These are phyloP conservation scores for Phytophthora brassicae DNA, from an alignment of 352 stramenopile species.

Conservation along the genomic window DNA sequence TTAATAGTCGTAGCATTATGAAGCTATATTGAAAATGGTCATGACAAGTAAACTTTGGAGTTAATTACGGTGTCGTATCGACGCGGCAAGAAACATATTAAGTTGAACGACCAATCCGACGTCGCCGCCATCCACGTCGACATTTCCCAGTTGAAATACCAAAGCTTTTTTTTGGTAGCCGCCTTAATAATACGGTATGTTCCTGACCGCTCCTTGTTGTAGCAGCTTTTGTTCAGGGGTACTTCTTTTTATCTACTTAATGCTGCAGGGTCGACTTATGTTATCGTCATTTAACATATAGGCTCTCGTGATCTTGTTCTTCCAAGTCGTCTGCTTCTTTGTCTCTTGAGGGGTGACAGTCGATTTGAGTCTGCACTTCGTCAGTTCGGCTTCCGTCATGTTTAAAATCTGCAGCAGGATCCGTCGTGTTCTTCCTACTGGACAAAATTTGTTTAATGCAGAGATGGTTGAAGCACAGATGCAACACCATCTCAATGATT, in stretches of 20 bases:
- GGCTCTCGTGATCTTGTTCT: constrained; percentile 29
- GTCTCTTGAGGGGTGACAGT: constrained; percentile 32
- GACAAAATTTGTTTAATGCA: constrained; percentile 26
- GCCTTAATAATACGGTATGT: no score
- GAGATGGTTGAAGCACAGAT: no score
- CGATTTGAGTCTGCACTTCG: constrained; percentile 12
- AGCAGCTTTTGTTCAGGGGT: constrained; percentile 68
- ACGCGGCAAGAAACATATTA: neutral
- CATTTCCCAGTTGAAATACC: no score
- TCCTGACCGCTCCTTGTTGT: constrained; percentile 62
- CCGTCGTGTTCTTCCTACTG: constrained; percentile 12
- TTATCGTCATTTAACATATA: no score
- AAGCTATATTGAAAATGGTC: neutral
- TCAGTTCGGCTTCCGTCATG: constrained; percentile 33
- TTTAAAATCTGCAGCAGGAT: constrained; percentile 32
- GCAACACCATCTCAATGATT: constrained; percentile 6
- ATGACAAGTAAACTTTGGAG: neutral
- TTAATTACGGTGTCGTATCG: neutral
- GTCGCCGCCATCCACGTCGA: no score
- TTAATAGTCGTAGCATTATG: no score
- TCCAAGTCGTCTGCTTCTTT: constrained; percentile 18
- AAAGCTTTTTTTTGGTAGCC: no score
- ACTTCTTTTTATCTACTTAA: no score
- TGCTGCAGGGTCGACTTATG: no score
- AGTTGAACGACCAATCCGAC: neutral